phyloP scores from a whole-genome alignment of 805 yeast genomes.

The Candida ascalaphidarum region DNA sequence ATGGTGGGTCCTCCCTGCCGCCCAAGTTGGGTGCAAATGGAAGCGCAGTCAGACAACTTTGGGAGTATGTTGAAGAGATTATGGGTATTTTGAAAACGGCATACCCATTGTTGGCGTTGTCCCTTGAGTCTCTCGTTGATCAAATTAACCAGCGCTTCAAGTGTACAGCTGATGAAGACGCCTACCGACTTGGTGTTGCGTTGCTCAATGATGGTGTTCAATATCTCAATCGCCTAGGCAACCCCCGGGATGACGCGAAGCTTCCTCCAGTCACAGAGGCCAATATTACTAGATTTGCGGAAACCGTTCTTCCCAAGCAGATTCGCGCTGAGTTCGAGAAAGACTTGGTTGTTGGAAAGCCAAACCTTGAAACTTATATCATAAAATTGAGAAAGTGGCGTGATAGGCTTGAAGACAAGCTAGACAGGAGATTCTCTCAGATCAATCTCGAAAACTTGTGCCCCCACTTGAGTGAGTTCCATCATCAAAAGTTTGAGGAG shows the following conservation, averaged over 20 bases:
- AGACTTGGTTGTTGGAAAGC: constrained; percentile 81
- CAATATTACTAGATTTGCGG: constrained; percentile 82
- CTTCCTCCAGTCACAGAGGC: constrained; percentile 89
- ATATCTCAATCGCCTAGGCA: constrained; percentile 75
- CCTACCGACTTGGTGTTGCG: constrained; percentile 88
- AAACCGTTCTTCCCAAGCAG: constrained; percentile 82
- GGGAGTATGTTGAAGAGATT: constrained; percentile 88
- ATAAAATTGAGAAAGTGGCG: constrained; percentile 84
- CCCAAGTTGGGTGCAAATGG: too few relatives aligned
- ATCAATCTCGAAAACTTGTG: constrained; percentile 84
- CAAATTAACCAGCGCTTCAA: constrained; percentile 92
- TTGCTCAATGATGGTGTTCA: constrained; percentile 89
- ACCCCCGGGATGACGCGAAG: constrained; percentile 81
- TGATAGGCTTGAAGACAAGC: constrained; percentile 81
- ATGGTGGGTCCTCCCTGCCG: too few relatives aligned
- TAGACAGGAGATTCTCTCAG: constrained; percentile 74
- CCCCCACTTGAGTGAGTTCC: constrained; percentile 94
- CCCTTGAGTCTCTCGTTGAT: constrained; percentile 90
- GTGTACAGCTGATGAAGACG: constrained; percentile 91
- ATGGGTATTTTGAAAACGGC: constrained; percentile 95
- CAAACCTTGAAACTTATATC: constrained; percentile 82
- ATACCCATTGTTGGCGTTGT: constrained; percentile 85
- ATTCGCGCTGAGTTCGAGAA: constrained; percentile 84
- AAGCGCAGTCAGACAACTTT: constrained; percentile 62
- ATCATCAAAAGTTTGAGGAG: constrained; percentile 96